A percentile compares a stretch with the other conserved stretches of the same genome.
Conservation (phyloP, 768 basidiomycete genomes). For the Kondoa subrosea region DNA sequence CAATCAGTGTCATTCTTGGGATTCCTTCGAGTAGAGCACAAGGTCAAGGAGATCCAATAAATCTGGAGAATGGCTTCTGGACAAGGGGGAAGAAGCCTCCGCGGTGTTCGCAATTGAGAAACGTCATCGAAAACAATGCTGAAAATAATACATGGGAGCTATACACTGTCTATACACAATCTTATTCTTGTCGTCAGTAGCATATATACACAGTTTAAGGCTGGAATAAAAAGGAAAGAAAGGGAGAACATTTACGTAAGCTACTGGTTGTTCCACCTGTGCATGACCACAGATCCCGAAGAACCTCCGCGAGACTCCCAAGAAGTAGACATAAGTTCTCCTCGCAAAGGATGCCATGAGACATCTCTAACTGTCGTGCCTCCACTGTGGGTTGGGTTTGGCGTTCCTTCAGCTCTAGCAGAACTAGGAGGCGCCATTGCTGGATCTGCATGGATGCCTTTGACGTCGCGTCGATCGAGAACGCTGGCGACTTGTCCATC, state of each 20-base stretch:
- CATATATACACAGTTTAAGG: too few species aligned
- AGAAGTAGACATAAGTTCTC: constrained; percentile 73
- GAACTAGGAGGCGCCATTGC: neutral
- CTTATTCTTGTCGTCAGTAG: too few species aligned
- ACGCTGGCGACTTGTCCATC: constrained; percentile 73
- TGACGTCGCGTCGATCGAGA: constrained; percentile 58
- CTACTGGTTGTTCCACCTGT: constrained; percentile 49
- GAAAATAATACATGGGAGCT: too few species aligned
- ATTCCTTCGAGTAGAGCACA: too few species aligned
- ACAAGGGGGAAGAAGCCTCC: too few species aligned
- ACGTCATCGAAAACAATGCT: too few species aligned
- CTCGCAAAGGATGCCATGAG: constrained; percentile 84
- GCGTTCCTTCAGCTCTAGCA: neutral
- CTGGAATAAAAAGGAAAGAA: neutral
- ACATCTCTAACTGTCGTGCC: constrained; percentile 53
- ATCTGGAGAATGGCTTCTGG: too few species aligned
- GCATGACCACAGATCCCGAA: constrained; percentile 54
- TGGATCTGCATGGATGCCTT: constrained; percentile 35
- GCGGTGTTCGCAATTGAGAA: too few species aligned
- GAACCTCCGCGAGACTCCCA: constrained; percentile 50
- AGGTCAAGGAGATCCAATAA: too few species aligned
- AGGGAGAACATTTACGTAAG: neutral
- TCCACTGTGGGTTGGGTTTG: neutral
- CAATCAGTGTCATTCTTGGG: too few species aligned
- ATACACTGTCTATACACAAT: too few species aligned